Evolutionary conservation across 2,329 filamentous ascomycete species (phyloP).

Genomic region (Fusarium sp.): DNA sequence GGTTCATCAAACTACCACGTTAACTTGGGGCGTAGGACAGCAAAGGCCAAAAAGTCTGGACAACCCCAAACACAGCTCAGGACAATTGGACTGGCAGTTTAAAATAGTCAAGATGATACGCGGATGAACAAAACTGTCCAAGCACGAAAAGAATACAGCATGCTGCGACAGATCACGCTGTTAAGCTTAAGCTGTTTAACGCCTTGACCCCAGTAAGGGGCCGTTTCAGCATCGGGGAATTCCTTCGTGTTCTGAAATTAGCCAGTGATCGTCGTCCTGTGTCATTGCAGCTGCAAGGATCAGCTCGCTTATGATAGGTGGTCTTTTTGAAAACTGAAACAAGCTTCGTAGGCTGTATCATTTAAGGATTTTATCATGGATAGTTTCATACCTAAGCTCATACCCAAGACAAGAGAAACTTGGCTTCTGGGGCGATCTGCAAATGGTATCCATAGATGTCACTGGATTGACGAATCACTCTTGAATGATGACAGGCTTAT

Average conservation of each 20-base stretch:
- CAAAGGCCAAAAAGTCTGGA: not conserved
- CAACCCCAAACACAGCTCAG: too few relatives aligned
- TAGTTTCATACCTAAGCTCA: slow-evolving; percentile 39
- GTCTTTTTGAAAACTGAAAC: slow-evolving; percentile 34
- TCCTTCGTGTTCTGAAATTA: not conserved
- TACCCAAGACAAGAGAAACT: slow-evolving; percentile 15
- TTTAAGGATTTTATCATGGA: slow-evolving; percentile 32
- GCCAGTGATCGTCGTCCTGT: slow-evolving; percentile 8
- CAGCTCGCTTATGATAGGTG: slow-evolving; percentile 25
- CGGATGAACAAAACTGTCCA: not conserved
- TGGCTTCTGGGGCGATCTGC: slow-evolving; percentile 11
- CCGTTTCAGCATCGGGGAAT: slow-evolving; percentile 27
- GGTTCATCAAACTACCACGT: not conserved
- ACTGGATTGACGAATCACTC: slow-evolving; percentile 11
- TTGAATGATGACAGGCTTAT: slow-evolving; percentile 30
- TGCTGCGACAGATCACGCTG: not conserved
- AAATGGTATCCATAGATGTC: slow-evolving; percentile 2
- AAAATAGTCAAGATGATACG: not conserved
- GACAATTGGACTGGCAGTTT: not conserved
- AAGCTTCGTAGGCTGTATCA: slow-evolving; percentile 24
- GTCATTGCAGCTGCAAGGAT: slow-evolving; percentile 1
- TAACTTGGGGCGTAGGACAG: not conserved
- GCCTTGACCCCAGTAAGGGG: slow-evolving; percentile 22
- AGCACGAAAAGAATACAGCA: not conserved
- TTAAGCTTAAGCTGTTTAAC: slow-evolving; percentile 29